A percentile compares a stretch with the other conserved stretches of the same genome.
Conservation (phyloP, 495 filamentous ascomycete species). For the Daldinia bambusicola region DNA sequence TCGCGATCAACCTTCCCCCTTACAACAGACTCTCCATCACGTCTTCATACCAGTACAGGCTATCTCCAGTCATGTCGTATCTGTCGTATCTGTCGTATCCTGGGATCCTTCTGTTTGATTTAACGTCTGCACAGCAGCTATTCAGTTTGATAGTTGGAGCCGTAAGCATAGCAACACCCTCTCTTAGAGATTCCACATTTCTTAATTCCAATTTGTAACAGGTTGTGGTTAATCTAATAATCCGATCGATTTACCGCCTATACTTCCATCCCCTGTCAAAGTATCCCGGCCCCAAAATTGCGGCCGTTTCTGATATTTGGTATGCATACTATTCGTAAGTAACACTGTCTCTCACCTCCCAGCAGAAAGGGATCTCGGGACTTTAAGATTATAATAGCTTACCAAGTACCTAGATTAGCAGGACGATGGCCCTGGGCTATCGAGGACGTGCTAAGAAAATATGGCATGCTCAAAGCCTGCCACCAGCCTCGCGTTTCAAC, state of each 20-base stretch:
- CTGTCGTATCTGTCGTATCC: neutral
- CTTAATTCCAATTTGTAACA: neutral
- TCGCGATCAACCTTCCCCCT: neutral
- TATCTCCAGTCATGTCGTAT: neutral
- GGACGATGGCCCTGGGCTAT: slow-evolving; percentile 39
- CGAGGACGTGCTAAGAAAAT: slow-evolving; percentile 30
- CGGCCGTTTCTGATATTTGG: slow-evolving; percentile 36
- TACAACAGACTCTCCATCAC: neutral
- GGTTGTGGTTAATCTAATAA: neutral
- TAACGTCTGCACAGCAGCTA: neutral
- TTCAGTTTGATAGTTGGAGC: neutral
- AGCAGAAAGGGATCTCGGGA: neutral
- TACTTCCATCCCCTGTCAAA: slow-evolving; percentile 58
- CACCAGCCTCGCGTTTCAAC: neutral
- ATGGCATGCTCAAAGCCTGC: slow-evolving; percentile 22
- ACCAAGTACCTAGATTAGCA: slow-evolving; percentile 22
- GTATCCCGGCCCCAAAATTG: slow-evolving; percentile 58
- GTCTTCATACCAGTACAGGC: neutral
- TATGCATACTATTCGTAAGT: slow-evolving; percentile 42
- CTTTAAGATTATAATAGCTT: neutral
- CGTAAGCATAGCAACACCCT: neutral
- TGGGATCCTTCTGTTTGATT: neutral
- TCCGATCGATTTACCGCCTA: slow-evolving; percentile 49
- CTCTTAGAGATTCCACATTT: neutral
- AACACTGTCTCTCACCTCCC: neutral